Percentiles rank a stretch among this genome's conserved stretches.
Conservation (phyloP, 805 yeast genomes). For the Lachancea fermentati region DNA sequence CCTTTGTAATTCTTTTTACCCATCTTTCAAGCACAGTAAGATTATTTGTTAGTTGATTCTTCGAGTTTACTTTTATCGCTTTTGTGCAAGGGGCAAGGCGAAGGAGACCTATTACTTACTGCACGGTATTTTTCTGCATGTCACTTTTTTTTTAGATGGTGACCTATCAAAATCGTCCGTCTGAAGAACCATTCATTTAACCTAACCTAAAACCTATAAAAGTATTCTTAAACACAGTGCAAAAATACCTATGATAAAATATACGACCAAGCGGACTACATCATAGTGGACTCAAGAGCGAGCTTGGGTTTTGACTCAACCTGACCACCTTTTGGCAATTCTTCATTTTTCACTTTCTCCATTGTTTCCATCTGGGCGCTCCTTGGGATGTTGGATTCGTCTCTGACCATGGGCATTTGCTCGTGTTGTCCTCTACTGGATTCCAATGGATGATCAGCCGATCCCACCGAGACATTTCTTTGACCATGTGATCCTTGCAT, state of each 20-base stretch:
- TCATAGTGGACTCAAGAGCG: background rate
- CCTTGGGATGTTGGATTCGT: background rate
- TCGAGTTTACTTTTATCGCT: no score
- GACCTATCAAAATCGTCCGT: no score
- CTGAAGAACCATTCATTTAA: no score
- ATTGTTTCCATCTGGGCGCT: background rate
- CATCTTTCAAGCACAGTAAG: no score
- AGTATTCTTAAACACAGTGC: no score
- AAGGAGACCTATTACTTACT: no score
- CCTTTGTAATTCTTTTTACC: background rate
- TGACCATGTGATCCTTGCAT: constrained; percentile 3
- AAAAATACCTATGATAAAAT: background rate
- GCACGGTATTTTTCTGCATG: no score
- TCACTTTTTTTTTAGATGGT: no score
- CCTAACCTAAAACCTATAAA: no score
- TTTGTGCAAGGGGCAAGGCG: no score
- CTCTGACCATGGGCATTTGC: constrained; percentile 1
- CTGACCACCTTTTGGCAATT: background rate
- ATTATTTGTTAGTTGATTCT: no score
- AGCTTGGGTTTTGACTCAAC: background rate
- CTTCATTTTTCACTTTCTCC: background rate
- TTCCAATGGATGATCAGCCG: constrained; percentile 1
- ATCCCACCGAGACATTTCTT: constrained; percentile 7
- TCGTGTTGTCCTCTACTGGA: background rate
- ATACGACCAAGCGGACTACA: background rate